Percentiles rank a stretch among this genome's conserved stretches.
These are phyloP conservation scores for Trichoderma atrobrunneum DNA, from an alignment of 2,329 filamentous ascomycete genomes.

Conservation along the genomic window DNA sequence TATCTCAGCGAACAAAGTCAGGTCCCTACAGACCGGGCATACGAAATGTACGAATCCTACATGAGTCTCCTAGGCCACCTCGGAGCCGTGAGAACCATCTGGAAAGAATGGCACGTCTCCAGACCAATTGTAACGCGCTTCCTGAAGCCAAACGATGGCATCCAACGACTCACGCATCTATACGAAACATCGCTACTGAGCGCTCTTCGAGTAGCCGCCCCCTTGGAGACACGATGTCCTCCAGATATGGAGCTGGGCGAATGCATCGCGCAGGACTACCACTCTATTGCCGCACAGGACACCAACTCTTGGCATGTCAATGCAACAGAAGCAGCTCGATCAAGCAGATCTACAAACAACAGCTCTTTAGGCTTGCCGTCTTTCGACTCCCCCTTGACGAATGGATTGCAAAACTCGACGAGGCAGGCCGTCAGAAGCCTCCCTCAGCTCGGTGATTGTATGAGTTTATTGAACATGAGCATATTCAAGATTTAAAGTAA, in stretches of 20 bases:
- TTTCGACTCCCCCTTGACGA: constrained; percentile 8
- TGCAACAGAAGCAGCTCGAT: background rate
- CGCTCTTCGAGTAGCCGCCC: constrained; percentile 14
- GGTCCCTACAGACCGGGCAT: constrained; percentile 1
- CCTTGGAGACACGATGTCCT: background rate
- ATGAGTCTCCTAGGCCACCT: constrained; percentile 31
- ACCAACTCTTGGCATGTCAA: background rate
- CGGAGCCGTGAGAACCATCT: constrained; percentile 32
- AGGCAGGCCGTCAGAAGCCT: background rate
- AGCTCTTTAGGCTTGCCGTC: background rate
- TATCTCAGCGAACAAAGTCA: constrained; percentile 16
- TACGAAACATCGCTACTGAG: constrained; percentile 20
- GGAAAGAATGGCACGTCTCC: constrained; percentile 31
- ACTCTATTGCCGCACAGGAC: constrained; percentile 23
- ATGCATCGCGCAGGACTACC: constrained; percentile 24
- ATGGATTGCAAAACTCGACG: background rate
- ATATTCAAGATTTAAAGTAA: background rate
- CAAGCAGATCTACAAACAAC: background rate
- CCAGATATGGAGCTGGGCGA: constrained; percentile 19
- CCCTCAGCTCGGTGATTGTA: background rate
- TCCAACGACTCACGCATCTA: background rate
- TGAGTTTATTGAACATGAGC: background rate
- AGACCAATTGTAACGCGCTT: background rate
- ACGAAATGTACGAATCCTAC: constrained; percentile 28
- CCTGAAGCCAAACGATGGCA: background rate